Base-by-base conservation (phyloP, 306 rosid genomes). In the Gastrolobium bilobum region DNA sequence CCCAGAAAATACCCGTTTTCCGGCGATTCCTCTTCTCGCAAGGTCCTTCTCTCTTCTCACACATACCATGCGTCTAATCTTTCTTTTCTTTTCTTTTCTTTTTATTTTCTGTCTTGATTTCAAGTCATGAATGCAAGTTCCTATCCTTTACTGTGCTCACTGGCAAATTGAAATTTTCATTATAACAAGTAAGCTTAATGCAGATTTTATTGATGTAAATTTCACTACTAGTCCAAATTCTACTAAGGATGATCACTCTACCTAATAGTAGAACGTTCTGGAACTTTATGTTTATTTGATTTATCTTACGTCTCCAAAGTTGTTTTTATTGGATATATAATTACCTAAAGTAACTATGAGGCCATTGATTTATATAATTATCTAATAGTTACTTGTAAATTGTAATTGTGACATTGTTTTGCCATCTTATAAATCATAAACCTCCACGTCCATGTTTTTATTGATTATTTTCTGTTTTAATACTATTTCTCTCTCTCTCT, bases 1-100 rank as follows among this genome's bases (percentile, higher is more conserved):
- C 71, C 73, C 50, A 54, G 82, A 53, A 84, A 56, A 53, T 44
- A 61, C 30, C 75, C 82, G 0, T 79, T 75, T 7, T 30, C 84
- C 20, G 64, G 31, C 60, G 79, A 84, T 44, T 69, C 77, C 20
- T 69, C 80, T 10, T 78, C 87, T 80, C 87, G 82, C 84, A 75
- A 84, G 79, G 87, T 84, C 4, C 7, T 11, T 4, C 11, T 54
- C 56, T 38, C 4, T 59, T 10, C 26, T 0, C 26, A 1, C 26
- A 20, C 26, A 20, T 20, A 20, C 26, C 26, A 20, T 20, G 26
- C 26, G 0, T 20, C 26, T 20, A 20, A n/a, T n/a, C n/a, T 2
- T 7, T 15, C 10, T 70, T 8, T 14, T 5, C 3, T 2, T 47
- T 33, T n/a, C 31, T 14, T 13, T 11, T 10, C 7, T 15, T 4